Conservation (phyloP, 2,329 filamentous ascomycete species). For the Colletotrichum incanum region DNA sequence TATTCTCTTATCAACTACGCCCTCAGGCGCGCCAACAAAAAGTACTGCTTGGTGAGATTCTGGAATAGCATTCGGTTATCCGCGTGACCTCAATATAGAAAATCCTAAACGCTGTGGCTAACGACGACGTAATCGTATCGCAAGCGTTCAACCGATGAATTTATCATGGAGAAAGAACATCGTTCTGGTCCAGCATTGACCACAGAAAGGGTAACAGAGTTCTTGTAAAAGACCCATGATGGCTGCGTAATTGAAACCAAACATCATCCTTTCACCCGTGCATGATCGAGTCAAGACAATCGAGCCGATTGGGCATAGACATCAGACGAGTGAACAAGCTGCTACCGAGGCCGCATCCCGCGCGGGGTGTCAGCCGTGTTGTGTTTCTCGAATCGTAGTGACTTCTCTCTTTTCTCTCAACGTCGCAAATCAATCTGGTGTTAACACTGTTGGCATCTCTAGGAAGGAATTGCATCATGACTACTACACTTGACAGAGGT, state of each 20-base stretch:
- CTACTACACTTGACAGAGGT: constrained; percentile 23
- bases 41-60: neutral
- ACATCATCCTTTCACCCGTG: constrained; percentile 6
- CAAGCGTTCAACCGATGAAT: neutral
- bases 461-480: constrained; percentile 10
- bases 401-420: neutral
- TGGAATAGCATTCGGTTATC: neutral
- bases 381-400: neutral
- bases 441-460: neutral
- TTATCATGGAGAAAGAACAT: neutral
- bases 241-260: neutral
- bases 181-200: neutral
- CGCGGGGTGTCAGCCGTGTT: constrained; percentile 1
- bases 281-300: constrained; percentile 7
- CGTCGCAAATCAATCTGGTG: neutral
- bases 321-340: constrained; percentile 22
- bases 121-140: neutral
- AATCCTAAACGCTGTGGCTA: neutral
- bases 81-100: no score
- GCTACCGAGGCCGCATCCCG: neutral
- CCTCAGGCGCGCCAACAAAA: neutral
- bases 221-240: no score
- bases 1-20: neutral
- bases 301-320: constrained; percentile 10
- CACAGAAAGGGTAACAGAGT: no score